Percentiles rank a stretch among this genome's conserved stretches.
Evolutionary conservation across 2,329 filamentous ascomycete species (phyloP).

Genomic region (Epichloe uncinata): DNA sequence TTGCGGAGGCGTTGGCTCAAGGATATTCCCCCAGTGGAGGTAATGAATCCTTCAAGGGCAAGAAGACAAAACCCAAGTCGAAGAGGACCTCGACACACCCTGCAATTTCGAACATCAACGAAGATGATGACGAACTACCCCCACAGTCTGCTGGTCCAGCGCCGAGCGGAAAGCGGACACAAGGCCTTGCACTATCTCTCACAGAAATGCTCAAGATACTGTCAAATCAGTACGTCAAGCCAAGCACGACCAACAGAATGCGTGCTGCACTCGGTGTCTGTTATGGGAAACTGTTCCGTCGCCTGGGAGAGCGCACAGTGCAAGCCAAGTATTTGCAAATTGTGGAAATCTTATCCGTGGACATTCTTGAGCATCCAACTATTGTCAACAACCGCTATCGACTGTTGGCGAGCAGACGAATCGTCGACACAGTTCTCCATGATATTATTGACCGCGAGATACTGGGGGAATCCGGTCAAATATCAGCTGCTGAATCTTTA

Average conservation of each 20-base stretch:
- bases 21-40: conserved; percentile 46
- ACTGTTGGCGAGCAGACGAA: conserved; percentile 70
- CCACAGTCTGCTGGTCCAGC: conserved; percentile 61
- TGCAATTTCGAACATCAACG: conserved; percentile 30
- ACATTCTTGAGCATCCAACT: conserved; percentile 62
- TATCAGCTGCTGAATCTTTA: conserved; percentile 66
- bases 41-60: conserved; percentile 44
- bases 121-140: conserved; percentile 62
- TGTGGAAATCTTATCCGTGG: conserved; percentile 64
- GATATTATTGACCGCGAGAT: conserved; percentile 70
- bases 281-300: conserved; percentile 68
- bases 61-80: conserved; percentile 51
- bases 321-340: conserved; percentile 74
- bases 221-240: conserved; percentile 65
- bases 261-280: conserved; percentile 77
- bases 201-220: conserved; percentile 66
- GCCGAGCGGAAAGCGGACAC: conserved; percentile 52
- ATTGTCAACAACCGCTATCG: conserved; percentile 80
- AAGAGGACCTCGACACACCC: conserved; percentile 49
- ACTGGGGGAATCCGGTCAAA: conserved; percentile 78
- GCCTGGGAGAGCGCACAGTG: conserved; percentile 68
- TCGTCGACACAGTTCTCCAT: conserved; percentile 71
- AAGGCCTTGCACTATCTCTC: conserved; percentile 61
- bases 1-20: conserved; percentile 74
- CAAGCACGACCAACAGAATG: conserved; percentile 64